phyloP scores from a whole-genome alignment of 2,329 filamentous ascomycete genomes.

The Curvularia sp. region DNA sequence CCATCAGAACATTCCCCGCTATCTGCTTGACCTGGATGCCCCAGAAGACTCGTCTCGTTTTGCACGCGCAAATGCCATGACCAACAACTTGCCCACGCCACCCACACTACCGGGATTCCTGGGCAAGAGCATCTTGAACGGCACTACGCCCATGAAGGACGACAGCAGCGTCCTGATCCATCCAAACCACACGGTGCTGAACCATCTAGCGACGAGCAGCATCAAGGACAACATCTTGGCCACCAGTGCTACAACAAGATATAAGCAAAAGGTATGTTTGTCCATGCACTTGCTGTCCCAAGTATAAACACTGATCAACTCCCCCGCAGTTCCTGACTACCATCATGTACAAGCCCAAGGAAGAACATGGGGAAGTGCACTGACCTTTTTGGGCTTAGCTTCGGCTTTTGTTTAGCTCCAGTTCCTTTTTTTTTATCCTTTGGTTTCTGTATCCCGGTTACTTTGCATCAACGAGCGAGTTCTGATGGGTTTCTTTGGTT shows the following conservation, averaged over 20 bases:
- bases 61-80: constrained; percentile 75
- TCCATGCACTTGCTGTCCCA: not conserved
- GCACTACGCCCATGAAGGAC: constrained; percentile 90
- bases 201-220: constrained; percentile 95
- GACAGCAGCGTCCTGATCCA: constrained; percentile 97
- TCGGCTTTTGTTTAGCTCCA: not conserved
- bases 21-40: constrained; percentile 85
- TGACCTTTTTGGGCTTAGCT: not conserved
- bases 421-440: not conserved
- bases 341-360: constrained; percentile 93
- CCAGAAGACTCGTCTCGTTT: constrained; percentile 79
- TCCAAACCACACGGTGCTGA: constrained; percentile 96
- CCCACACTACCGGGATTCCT: constrained; percentile 89
- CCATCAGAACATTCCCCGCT: constrained; percentile 78
- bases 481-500: not conserved
- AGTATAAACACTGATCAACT: constrained; percentile 20
- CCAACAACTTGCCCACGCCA: constrained; percentile 80
- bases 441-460: not conserved
- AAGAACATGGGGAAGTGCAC: constrained; percentile 37
- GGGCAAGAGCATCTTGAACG: constrained; percentile 93
- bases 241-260: constrained; percentile 95
- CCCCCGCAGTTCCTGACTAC: constrained; percentile 85
- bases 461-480: not conserved
- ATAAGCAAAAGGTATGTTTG: constrained; percentile 82
- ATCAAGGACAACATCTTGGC: constrained; percentile 97